Percentiles rank a stretch among this genome's conserved stretches.
phyloP scores from a whole-genome alignment of 352 stramenopile genomes.

The Phytophthora cactorum region DNA sequence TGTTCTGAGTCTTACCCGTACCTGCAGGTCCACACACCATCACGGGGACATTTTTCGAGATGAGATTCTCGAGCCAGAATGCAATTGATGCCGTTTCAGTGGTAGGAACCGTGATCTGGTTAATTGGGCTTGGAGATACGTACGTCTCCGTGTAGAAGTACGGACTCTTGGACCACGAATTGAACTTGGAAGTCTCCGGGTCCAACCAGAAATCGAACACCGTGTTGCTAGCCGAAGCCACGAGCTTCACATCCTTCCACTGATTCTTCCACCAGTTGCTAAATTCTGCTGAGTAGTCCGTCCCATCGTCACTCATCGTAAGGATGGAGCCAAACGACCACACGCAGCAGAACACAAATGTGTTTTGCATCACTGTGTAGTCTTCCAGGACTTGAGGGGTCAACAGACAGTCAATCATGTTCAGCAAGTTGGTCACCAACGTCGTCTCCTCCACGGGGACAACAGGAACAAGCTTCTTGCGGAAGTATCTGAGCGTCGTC shows the following conservation, averaged over 20 bases:
- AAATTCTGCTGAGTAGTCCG: slow-evolving; percentile 94
- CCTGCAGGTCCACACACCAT: slow-evolving; percentile 95
- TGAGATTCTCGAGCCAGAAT: slow-evolving; percentile 96
- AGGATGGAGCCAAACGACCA: slow-evolving; percentile 95
- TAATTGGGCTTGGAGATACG: slow-evolving; percentile 85
- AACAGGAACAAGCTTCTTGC: slow-evolving; percentile 92
- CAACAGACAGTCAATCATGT: slow-evolving; percentile 94
- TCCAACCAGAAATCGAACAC: slow-evolving; percentile 99
- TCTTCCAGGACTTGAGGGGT: slow-evolving; percentile 82
- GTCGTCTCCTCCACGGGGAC: slow-evolving; percentile 95
- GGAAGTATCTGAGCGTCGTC: slow-evolving; percentile 93
- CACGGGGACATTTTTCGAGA: slow-evolving; percentile 90
- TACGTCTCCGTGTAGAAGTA: slow-evolving; percentile 95
- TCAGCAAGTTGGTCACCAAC: slow-evolving; percentile 92
- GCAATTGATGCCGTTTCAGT: slow-evolving; percentile 95
- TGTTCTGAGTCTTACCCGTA: slow-evolving; percentile 95
- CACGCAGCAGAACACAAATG: slow-evolving; percentile 96
- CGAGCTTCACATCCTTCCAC: slow-evolving; percentile 97
- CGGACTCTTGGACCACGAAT: slow-evolving; percentile 95
- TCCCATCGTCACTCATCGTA: slow-evolving; percentile 93
- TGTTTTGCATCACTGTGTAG: slow-evolving; percentile 88
- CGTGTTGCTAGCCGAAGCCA: slow-evolving; percentile 91
- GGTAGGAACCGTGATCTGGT: slow-evolving; percentile 93
- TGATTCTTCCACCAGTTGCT: slow-evolving; percentile 96
- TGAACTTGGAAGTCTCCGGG: slow-evolving; percentile 91